Conservation (phyloP, 371 early-diverging fungal species). For the Fennellomyces sp. region DNA sequence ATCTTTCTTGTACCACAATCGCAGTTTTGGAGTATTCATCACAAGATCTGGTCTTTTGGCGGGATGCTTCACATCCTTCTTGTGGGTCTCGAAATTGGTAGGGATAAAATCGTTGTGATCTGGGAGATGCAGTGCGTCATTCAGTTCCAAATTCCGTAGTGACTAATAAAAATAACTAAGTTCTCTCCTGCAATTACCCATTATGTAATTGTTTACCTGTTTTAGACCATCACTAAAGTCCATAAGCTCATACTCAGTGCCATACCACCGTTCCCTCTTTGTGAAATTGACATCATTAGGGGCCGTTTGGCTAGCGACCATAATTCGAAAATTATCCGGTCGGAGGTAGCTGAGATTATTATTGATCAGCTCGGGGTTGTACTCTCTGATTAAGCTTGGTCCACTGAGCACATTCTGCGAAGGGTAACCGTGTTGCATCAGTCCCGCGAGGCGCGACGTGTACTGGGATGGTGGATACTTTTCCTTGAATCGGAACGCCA, state of each 20-base stretch:
- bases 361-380: slow-evolving; percentile 63
- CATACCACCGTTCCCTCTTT: slow-evolving; percentile 78
- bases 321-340: slow-evolving; percentile 70
- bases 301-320: slow-evolving; percentile 46
- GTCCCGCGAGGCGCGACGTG: slow-evolving; percentile 59
- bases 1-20: slow-evolving; percentile 94
- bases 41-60: slow-evolving; percentile 55
- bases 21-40: slow-evolving; percentile 61
- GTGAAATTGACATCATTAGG: slow-evolving; percentile 51
- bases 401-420: slow-evolving; percentile 75
- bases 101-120: slow-evolving; percentile 86
- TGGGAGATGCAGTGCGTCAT: slow-evolving; percentile 73
- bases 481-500: slow-evolving; percentile 84
- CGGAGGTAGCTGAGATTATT: slow-evolving; percentile 61
- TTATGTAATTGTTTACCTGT: slow-evolving; percentile 37
- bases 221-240: slow-evolving; percentile 58
- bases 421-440: slow-evolving; percentile 71
- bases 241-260: slow-evolving; percentile 80
- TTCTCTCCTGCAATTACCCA: neutral
- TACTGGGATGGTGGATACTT: slow-evolving; percentile 70
- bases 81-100: slow-evolving; percentile 62
- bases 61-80: slow-evolving; percentile 39
- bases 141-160: slow-evolving; percentile 47
- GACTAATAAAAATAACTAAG: slow-evolving; percentile 24
- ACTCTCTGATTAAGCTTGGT: slow-evolving; percentile 63